phyloP scores from a whole-genome alignment of 148 eudicot species.

The Drosera capensis region DNA sequence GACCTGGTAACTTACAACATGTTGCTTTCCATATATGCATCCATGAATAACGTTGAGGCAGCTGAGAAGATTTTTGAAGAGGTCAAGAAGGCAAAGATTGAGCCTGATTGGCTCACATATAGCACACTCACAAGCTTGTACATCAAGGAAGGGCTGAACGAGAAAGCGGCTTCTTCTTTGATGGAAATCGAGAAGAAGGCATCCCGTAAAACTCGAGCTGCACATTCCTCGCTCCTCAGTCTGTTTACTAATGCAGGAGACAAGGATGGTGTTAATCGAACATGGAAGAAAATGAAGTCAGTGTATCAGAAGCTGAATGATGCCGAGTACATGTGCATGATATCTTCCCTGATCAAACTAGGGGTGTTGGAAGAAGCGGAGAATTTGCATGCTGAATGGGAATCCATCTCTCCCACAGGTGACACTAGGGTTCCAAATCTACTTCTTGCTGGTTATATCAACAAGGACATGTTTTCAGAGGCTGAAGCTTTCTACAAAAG shows the following conservation, averaged over 20 bases:
- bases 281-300: conserved; percentile 75
- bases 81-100: conserved; percentile 34
- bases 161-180: conserved; percentile 46
- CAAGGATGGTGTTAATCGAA: conserved; percentile 32
- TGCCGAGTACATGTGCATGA: conserved; percentile 63
- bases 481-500: conserved; percentile 41
- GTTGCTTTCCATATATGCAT: conserved; percentile 59
- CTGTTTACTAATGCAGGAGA: conserved; percentile 44
- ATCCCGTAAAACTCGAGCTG: conserved; percentile 42
- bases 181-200: conserved; percentile 69
- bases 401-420: conserved; percentile 37
- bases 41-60: conserved; percentile 34
- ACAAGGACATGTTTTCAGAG: conserved; percentile 32
- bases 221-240: conserved; percentile 64
- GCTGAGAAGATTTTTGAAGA: conserved; percentile 66
- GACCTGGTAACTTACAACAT: conserved; percentile 71
- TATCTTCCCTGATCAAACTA: conserved; percentile 64
- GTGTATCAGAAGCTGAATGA: conserved; percentile 47
- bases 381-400: conserved; percentile 66
- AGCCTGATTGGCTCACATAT: conserved; percentile 81
- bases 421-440: conserved; percentile 68
- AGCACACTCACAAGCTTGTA: conserved; percentile 66
- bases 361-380: conserved; percentile 52
- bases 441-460: conserved; percentile 61
- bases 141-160: conserved; percentile 34